phyloP scores from a whole-genome alignment of 352 stramenopile species.

The Phytophthora pini region DNA sequence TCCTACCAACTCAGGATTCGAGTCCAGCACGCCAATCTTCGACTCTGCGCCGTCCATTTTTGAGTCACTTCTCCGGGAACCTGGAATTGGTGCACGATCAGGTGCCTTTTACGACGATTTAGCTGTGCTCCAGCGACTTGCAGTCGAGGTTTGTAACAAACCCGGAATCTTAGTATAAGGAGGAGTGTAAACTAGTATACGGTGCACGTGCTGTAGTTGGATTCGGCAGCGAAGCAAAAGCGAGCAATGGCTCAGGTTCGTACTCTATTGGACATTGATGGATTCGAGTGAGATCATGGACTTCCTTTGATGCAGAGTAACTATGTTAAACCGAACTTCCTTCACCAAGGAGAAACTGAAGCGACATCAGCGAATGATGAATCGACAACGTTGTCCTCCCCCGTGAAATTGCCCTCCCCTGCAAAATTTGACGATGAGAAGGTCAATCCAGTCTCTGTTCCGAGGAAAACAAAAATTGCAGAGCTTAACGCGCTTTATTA shows the following conservation, averaged over 20 bases:
- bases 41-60: constrained; percentile 54
- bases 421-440: constrained; percentile 4
- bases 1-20: neutral
- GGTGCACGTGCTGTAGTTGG: constrained; percentile 3
- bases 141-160: constrained; percentile 38
- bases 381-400: constrained; percentile 2
- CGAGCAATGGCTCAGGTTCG: constrained; percentile 22
- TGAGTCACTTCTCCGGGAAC: constrained; percentile 53
- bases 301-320: constrained; percentile 10
- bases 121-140: constrained; percentile 43
- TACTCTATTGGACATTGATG: neutral
- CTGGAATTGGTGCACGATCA: constrained; percentile 32
- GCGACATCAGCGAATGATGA: neutral
- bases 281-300: neutral
- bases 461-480: neutral
- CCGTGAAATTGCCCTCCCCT: constrained; percentile 4
- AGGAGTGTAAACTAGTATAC: neutral
- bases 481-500: neutral
- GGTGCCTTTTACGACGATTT: constrained; percentile 52
- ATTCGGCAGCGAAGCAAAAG: constrained; percentile 19
- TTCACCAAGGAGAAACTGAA: constrained; percentile 29
- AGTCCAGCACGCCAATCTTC: constrained; percentile 32
- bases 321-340: constrained; percentile 50
- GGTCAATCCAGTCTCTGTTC: neutral
- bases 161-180: neutral